A percentile compares a stretch with the other conserved stretches of the same genome.
phyloP scores from a whole-genome alignment of 345 rosid species.

The Acer campestre region DNA sequence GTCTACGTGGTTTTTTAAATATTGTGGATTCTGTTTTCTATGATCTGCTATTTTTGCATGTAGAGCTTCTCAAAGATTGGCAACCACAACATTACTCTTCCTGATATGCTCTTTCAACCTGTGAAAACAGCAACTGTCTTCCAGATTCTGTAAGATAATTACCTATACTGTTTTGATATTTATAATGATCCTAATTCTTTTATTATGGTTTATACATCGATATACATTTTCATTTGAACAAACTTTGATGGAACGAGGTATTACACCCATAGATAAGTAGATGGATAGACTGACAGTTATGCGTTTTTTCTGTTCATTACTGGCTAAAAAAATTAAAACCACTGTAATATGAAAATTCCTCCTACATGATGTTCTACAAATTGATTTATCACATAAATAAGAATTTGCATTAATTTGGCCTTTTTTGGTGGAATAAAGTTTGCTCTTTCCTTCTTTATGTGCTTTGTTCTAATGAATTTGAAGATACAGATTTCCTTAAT shows the following conservation, averaged over 20 bases:
- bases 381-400: not conserved
- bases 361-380: not conserved
- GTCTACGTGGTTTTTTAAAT: not conserved
- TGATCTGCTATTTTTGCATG: slow-evolving; percentile 29
- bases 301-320: not conserved
- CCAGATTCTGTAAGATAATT: slow-evolving; percentile 63
- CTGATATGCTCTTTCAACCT: slow-evolving; percentile 63
- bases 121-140: slow-evolving; percentile 50
- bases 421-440: not conserved
- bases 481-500: too few species aligned
- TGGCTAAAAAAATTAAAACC: not conserved
- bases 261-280: not conserved
- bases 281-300: not conserved
- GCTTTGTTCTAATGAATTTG: too few species aligned
- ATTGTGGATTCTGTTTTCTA: slow-evolving; percentile 25
- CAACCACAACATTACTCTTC: slow-evolving; percentile 42
- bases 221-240: not conserved
- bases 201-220: not conserved
- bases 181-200: not conserved
- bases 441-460: not conserved
- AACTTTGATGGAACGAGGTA: not conserved
- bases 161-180: slow-evolving; percentile 10
- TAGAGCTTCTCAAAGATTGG: slow-evolving; percentile 50
- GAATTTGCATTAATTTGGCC: not conserved
- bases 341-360: not conserved